Base-by-base conservation (phyloP, 768 basidiomycete species). In the Hygrocybe punicea region DNA sequence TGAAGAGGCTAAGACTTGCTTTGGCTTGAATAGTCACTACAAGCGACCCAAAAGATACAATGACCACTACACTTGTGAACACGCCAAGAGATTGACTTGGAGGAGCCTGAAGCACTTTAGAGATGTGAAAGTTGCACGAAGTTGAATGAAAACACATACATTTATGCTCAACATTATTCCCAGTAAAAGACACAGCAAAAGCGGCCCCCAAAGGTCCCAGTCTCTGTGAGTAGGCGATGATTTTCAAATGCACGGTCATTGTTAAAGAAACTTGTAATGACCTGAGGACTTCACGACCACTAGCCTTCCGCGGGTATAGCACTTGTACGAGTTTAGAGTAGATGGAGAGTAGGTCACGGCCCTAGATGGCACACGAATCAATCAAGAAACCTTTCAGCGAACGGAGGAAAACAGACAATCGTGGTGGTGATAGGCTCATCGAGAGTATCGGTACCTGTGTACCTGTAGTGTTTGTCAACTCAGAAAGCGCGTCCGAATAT, bases 201-300 rank as follows among this genome's bases (percentile, higher is more conserved):
- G 78, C 10, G 95, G 95, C 3, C 95, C 95, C 96, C 96, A 98
- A 23, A 98, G 80, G 72, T 98, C 96, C 96, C 95, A 98, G 68
- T 98, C 95, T 61, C 93, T 93, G 66, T 10, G 25, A 16, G 35
- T 24, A n/a, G 16, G 49, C 16, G 25, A 34, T 10, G 36, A 57
- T n/a, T 23, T n/a, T 42, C 11, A 42, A 42, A 17, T 46, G 25
- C 6, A 50, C 23, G 58, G 48, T 19, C 50, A 13, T 11, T 46
- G 5, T 36, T 29, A 35, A 34, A 33, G 50, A 56, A 10, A 57
- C 49, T 14, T 33, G 53, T 47, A 59, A 79, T 53, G 42, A 91
- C 95, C 80, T 82, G 46, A 94, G 73, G 4, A 94, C 90, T 74
- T 94, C 93, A 48, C 91, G 85, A 10, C 84, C 84, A 5, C 78